These are phyloP conservation scores for Nicotiana undulata DNA, from an alignment of 257 asterid species.

Conservation along the genomic window DNA sequence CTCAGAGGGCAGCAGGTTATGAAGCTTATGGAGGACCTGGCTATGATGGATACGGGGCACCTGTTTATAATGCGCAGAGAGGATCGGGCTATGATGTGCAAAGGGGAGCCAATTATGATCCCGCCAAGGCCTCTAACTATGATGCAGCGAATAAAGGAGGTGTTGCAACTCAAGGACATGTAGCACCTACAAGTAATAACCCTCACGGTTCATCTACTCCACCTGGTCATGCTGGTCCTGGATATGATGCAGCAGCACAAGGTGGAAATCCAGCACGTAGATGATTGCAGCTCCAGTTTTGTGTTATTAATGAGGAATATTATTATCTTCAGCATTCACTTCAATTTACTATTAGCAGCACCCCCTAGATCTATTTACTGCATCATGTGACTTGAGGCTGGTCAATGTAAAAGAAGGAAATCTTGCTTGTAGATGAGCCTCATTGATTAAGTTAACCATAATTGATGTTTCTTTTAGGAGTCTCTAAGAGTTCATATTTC, in stretches of 20 bases:
- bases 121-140: constrained; percentile 29
- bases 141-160: constrained; percentile 36
- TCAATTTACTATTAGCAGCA: neutral
- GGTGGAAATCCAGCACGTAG: constrained; percentile 50
- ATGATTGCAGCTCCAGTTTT: constrained; percentile 20
- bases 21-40: constrained; percentile 29
- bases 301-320: neutral
- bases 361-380: neutral
- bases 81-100: constrained; percentile 42
- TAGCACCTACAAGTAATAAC: constrained; percentile 24
- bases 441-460: neutral
- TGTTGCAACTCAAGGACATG: constrained; percentile 53
- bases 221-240: constrained; percentile 31
- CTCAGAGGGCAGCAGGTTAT: constrained; percentile 27
- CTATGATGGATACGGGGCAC: constrained; percentile 40
- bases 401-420: neutral
- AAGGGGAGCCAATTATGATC: constrained; percentile 33
- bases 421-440: neutral
- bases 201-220: constrained; percentile 38
- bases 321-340: neutral
- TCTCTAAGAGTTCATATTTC: neutral
- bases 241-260: constrained; percentile 34
- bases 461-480: neutral
- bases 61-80: constrained; percentile 38
- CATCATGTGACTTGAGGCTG: neutral